A percentile compares a stretch with the other conserved stretches of the same genome.
Evolutionary conservation across 2,329 filamentous ascomycete genomes (phyloP).

Genomic region (Ophiostoma piceae): DNA sequence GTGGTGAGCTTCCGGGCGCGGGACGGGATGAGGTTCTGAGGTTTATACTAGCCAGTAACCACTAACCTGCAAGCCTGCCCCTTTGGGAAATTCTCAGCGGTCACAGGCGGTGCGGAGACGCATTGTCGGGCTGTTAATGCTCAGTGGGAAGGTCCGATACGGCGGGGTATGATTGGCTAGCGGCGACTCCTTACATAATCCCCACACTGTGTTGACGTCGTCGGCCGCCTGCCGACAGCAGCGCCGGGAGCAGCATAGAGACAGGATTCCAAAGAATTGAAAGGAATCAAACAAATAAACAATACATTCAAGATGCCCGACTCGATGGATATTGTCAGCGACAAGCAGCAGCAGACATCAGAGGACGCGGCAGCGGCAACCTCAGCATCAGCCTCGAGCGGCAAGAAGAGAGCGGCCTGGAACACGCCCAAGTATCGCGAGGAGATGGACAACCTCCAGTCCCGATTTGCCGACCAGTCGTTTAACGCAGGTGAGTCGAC

Average conservation of each 20-base stretch:
- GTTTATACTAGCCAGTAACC: background rate
- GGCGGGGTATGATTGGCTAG: background rate
- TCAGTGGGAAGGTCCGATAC: background rate
- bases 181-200: background rate
- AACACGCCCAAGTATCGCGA: conserved; percentile 38
- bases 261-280: background rate
- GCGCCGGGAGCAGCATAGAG: background rate
- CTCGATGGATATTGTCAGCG: conserved; percentile 25
- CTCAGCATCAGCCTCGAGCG: background rate
- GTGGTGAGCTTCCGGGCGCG: background rate
- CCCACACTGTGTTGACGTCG: conserved; percentile 13
- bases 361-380: background rate
- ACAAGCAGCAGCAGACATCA: background rate
- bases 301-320: conserved; percentile 20
- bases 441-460: conserved; percentile 39
- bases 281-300: background rate
- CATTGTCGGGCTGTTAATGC: background rate
- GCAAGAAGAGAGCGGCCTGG: conserved; percentile 22
- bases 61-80: background rate
- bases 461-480: conserved; percentile 41
- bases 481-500: conserved; percentile 44
- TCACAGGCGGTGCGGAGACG: conserved; percentile 6
- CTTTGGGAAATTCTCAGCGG: conserved; percentile 11
- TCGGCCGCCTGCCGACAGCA: background rate
- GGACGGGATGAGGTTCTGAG: background rate